Evolutionary conservation across 352 stramenopile species (phyloP), one percentile per base, ranked within the genome.

Genomic region (Phytophthora sp.): DNA sequence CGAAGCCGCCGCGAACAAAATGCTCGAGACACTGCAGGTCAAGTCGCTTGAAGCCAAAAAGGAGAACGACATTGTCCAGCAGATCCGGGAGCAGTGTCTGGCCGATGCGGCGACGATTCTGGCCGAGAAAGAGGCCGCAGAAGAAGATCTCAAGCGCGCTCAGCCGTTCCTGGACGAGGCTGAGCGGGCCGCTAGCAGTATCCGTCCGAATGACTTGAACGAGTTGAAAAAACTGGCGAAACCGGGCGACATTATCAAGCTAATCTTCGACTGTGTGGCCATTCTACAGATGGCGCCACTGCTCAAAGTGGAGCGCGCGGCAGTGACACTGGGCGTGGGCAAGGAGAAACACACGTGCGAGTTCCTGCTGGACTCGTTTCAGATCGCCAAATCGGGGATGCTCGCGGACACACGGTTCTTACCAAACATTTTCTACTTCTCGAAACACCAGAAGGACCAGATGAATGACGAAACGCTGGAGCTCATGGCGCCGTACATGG

Each of bases 391-490:
- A 53, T 80, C 76, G 0, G 89, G 88, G 0, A 95, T 98, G 90
- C 67, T 98, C 0, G 82, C 82, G 0, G 92, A 98, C 60, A 93
- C 88, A 26, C 74, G 87, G 12, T 98, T 98, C 65, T 61, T 94
- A 31, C 81, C 95, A 47, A 90, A 90, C 47, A 93, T 98, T 55
- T 96, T 97, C 39, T 79, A 92, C 58, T 98, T 98, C 59, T 95
- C 82, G 33, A 93, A 96, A 52, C 64, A 94, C 54, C 78, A 97
- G 29, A 97, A 97, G 58, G 93, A 98, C 66, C 84, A 90, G 26
- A 98, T 98, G 71, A 98, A 97, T 64, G 90, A 97, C 52, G 93
- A 98, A 57, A 97, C 90, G 3, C 85, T 98, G 27, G 93, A 98
- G 73, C 69, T 98, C n/a, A 90, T 98, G 81, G 67, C 77, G 27